These are phyloP conservation scores for Mycosphaerella sp. DNA, from an alignment of 2,329 filamentous ascomycete genomes.

Conservation along the genomic window DNA sequence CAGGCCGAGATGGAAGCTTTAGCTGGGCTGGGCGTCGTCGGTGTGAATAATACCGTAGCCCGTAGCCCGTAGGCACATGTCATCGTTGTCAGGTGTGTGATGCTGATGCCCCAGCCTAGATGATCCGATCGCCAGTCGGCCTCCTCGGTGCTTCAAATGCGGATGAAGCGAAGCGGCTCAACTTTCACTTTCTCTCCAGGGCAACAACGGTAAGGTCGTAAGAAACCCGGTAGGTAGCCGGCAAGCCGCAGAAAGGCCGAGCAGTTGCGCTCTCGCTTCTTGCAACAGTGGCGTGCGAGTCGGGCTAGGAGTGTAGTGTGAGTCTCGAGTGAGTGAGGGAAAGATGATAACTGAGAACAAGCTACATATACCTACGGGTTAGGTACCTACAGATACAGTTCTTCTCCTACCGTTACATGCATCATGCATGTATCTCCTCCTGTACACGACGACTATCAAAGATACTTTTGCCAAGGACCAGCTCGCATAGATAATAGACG, in stretches of 20 bases:
- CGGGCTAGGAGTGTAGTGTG: no score
- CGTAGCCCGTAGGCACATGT: no score
- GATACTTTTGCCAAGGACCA: not conserved
- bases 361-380: no score
- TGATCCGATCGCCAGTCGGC: conserved; percentile 7
- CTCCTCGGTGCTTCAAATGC: not conserved
- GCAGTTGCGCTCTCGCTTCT: not conserved
- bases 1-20: no score
- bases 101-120: not conserved
- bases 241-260: conserved; percentile 7
- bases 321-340: not conserved
- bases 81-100: no score
- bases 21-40: no score
- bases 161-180: conserved; percentile 3
- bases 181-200: not conserved
- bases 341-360: no score
- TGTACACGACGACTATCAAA: no score
- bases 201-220: conserved; percentile 8
- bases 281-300: not conserved
- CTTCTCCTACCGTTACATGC: not conserved
- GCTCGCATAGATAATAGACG: not conserved
- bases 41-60: no score
- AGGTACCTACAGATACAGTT: not conserved
- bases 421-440: no score
- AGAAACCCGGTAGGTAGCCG: not conserved